Base-by-base conservation (phyloP, 2,329 filamentous ascomycete species). In the Leptographium galeiforme region DNA sequence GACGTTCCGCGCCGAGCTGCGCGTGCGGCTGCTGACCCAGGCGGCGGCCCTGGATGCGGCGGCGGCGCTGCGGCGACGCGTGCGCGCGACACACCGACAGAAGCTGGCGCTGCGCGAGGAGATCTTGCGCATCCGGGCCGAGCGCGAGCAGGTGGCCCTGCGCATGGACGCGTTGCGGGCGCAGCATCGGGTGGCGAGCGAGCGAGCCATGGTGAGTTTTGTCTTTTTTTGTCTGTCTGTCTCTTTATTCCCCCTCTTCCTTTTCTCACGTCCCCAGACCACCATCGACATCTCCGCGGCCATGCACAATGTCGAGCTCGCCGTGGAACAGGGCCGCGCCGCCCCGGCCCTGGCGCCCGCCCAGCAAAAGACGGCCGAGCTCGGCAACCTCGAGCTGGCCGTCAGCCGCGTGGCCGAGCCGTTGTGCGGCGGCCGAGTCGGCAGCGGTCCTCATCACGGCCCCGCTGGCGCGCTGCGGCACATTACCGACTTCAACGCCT, bases 231-330 rank as follows among this genome's bases (percentile, higher is more conserved):
- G 13, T 32, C 13, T 44, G 14, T 14, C 25, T 25, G 25, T 25
- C 25, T 25, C 5, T 25, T 5, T 25, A 25, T 25, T 36, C 7
- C 34, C 25, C 5, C 4, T 36, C 34, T 39, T 49, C 14, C 10
- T 39, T 14, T 16, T n/a, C n/a, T n/a, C n/a, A n/a, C n/a, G n/a
- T n/a, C 25, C 25, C 30, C 43, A 67, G 70, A 69, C 74, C 56
- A 72, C 75, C 56, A 68, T 80, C 14, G 69, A 72, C 11, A 68
- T 82, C 16, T 84, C 81, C 18, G 71, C 73, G 4, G 65, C 74
- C 8, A 77, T 84, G 72, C 75, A 84, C 57, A 77, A 83, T 55
- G 73, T 84, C 53, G 80, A 84, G 51, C 64, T 83, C 18, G 79
- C 76, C 0, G 69, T 68, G 11, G 68, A 68, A 53, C 64, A 64